Evolutionary conservation across 208 protist species (phyloP).

Genomic region (Tritrichomonas foetus): DNA sequence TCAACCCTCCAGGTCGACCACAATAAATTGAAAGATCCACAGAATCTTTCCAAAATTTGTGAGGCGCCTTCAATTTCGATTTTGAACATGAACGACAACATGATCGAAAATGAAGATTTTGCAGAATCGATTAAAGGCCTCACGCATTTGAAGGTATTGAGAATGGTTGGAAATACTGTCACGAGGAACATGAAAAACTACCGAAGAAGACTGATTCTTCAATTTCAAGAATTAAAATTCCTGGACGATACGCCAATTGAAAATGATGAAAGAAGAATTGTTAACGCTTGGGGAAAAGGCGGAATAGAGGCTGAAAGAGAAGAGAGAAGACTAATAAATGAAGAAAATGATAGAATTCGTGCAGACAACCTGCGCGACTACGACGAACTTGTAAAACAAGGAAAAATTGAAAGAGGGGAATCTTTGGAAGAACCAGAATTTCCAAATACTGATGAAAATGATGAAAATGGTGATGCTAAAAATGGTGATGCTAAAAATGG

Average conservation of each 20-base stretch:
- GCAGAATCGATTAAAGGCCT: constrained; percentile 68
- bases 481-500: too few relatives aligned
- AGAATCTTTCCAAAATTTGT: constrained; percentile 62
- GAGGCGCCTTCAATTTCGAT: constrained; percentile 65
- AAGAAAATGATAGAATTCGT: neutral
- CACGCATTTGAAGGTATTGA: constrained; percentile 68
- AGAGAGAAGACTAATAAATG: neutral
- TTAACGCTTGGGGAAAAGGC: constrained; percentile 48
- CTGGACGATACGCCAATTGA: constrained; percentile 59
- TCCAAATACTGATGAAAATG: neutral
- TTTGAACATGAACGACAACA: constrained; percentile 79
- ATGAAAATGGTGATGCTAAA: too few relatives aligned
- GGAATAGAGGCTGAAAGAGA: neutral
- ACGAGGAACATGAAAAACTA: constrained; percentile 60
- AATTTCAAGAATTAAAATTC: constrained; percentile 48
- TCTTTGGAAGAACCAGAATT: neutral
- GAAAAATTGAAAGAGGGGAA: neutral
- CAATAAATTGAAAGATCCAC: constrained; percentile 63
- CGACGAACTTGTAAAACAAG: neutral
- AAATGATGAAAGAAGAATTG: constrained; percentile 45
- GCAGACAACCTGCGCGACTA: neutral
- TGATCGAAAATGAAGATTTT: constrained; percentile 63
- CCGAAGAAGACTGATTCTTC: constrained; percentile 69
- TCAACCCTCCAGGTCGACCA: constrained; percentile 61
- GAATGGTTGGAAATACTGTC: constrained; percentile 71